These are phyloP conservation scores for Candida dendrica DNA, from an alignment of 805 yeast genomes.

Conservation along the genomic window DNA sequence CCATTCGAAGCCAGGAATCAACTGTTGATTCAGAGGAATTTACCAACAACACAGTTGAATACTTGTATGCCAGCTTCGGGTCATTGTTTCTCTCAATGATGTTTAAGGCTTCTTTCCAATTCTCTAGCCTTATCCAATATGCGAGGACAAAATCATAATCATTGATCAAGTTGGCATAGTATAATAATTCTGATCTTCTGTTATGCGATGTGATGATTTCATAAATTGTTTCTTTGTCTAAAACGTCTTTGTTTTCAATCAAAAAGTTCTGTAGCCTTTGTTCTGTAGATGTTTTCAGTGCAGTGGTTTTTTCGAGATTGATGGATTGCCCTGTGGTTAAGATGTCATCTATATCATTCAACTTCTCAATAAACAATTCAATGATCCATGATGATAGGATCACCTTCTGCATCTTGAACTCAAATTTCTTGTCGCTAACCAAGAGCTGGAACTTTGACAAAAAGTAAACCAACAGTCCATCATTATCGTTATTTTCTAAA, in stretches of 20 bases:
- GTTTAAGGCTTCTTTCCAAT: slow-evolving; percentile 69
- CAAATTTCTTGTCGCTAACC: slow-evolving; percentile 16
- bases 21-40: slow-evolving; percentile 66
- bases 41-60: slow-evolving; percentile 60
- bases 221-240: slow-evolving; percentile 66
- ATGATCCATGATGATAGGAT: slow-evolving; percentile 29
- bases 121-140: slow-evolving; percentile 59
- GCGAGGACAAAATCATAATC: slow-evolving; percentile 66
- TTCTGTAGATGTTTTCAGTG: slow-evolving; percentile 18
- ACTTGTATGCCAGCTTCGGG: slow-evolving; percentile 48
- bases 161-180: slow-evolving; percentile 57
- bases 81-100: slow-evolving; percentile 43
- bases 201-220: slow-evolving; percentile 67
- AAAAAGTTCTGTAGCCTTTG: slow-evolving; percentile 43
- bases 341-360: slow-evolving; percentile 27
- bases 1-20: slow-evolving; percentile 67
- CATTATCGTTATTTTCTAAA: slow-evolving; percentile 33
- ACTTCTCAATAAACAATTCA: slow-evolving; percentile 25
- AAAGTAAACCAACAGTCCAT: slow-evolving; percentile 42
- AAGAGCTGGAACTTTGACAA: slow-evolving; percentile 30
- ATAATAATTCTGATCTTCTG: slow-evolving; percentile 53
- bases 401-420: slow-evolving; percentile 22
- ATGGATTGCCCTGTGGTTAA: slow-evolving; percentile 20
- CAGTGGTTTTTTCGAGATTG: slow-evolving; percentile 16
- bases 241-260: slow-evolving; percentile 31